Conservation (phyloP, 2,329 filamentous ascomycete species). For the Aspergillus sp. region DNA sequence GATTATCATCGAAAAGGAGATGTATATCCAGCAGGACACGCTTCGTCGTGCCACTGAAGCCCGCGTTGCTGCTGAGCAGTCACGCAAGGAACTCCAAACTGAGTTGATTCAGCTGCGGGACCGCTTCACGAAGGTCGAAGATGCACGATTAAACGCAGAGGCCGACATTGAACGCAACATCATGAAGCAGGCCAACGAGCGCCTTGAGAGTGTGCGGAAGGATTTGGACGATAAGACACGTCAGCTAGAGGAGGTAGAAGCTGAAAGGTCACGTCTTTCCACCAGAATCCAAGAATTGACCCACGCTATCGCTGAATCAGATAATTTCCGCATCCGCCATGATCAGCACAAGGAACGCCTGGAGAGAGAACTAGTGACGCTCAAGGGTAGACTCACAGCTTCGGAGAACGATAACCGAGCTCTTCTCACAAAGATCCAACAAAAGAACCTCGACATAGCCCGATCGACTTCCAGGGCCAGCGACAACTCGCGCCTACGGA, state of each 20-base stretch:
- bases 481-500: conserved; percentile 76
- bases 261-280: conserved; percentile 74
- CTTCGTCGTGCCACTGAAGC: conserved; percentile 83
- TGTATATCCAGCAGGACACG: conserved; percentile 92
- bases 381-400: conserved; percentile 83
- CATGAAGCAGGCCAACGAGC: conserved; percentile 75
- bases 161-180: conserved; percentile 76
- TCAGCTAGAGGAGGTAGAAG: conserved; percentile 75
- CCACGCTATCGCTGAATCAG: conserved; percentile 83
- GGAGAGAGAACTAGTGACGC: conserved; percentile 84
- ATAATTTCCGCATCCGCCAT: conserved; percentile 83
- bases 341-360: conserved; percentile 93
- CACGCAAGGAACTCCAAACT: conserved; percentile 83
- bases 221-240: conserved; percentile 79
- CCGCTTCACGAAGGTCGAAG: conserved; percentile 81
- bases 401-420: conserved; percentile 96
- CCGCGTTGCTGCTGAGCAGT: conserved; percentile 74
- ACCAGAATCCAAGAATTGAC: conserved; percentile 82
- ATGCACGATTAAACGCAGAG: conserved; percentile 80
- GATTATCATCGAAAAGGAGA: conserved; percentile 95
- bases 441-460: conserved; percentile 95
- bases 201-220: conserved; percentile 72
- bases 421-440: conserved; percentile 94
- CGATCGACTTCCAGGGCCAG: conserved; percentile 82
- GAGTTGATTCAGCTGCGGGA: conserved; percentile 81